Base-by-base conservation (phyloP, 2,329 filamentous ascomycete genomes). In the Penicillium sp. region DNA sequence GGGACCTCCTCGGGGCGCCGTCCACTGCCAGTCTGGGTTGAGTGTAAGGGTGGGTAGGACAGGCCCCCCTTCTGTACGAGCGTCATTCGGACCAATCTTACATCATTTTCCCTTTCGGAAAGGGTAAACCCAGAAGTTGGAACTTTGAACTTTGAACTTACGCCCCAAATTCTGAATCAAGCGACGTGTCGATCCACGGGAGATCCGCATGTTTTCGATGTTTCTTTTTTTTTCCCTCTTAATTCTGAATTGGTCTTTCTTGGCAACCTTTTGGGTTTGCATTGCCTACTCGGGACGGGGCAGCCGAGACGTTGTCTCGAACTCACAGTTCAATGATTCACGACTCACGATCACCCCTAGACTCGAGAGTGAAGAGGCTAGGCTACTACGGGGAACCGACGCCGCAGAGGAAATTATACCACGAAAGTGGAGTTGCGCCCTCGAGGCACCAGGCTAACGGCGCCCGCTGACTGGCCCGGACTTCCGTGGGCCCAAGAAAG, bases 391-490 rank as follows among this genome's bases (percentile, higher is more conserved):
- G 27, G 27, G 27, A 31, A 31, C 7, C 27, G 10, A 31, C 27
- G 7, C 27, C 27, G 27, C 27, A 31, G 3, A 35, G 27, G 11
- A 35, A 19, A 49, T 33, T 35, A 49, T 19, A 24, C 27, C 46
- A 13, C 37, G 43, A 11, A 13, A 46, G 52, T 37, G 50, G 54
- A 51, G 44, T 47, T 19, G 35, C 39, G 49, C 19, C 4, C 27
- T 35, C 22, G 19, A n/a, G 22, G 60, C 59, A 63, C 35, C 60
- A 58, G 19, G 31, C 54, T 56, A 56, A 54, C 31, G n/a, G n/a
- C 33, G 22, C n/a, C 4, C 31, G 50, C 36, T 61, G 2, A 66
- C 49, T 66, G 65, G 65, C 50, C 60, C 65, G 65, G 65, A 66
- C 35, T 46, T 67, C 65, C 65, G 63, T 58, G 43, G 60, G 58